phyloP scores from a whole-genome alignment of 495 filamentous ascomycete species.

The Aspergillus nidulans region DNA sequence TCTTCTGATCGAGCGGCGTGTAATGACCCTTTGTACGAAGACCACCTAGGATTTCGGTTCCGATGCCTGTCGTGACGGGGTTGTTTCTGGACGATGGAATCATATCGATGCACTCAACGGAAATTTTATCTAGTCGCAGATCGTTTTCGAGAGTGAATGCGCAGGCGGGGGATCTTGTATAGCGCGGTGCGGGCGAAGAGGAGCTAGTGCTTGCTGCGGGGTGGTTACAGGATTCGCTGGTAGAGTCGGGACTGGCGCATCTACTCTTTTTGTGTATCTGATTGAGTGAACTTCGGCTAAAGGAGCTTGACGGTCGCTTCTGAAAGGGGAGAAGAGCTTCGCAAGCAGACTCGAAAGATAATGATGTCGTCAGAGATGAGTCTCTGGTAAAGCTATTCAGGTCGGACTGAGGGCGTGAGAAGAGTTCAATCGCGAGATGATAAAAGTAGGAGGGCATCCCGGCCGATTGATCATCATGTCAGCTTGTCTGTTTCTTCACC shows the following conservation, averaged over 20 bases:
- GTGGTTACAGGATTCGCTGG: neutral
- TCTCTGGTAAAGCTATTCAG: constrained; percentile 6
- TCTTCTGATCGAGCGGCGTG: constrained; percentile 66
- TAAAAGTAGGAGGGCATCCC: constrained; percentile 86
- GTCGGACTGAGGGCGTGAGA: constrained; percentile 48
- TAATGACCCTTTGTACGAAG: constrained; percentile 73
- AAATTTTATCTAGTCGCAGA: constrained; percentile 59
- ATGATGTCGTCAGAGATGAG: constrained; percentile 13
- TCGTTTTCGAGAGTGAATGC: constrained; percentile 39
- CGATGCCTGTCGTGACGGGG: constrained; percentile 45
- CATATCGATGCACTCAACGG: constrained; percentile 69
- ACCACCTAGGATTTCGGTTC: constrained; percentile 49
- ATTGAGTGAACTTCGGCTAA: constrained; percentile 14
- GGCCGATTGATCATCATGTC: constrained; percentile 32
- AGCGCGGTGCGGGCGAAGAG: constrained; percentile 1
- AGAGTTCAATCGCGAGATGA: constrained; percentile 81
- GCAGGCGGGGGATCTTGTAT: constrained; percentile 17
- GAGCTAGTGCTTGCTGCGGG: constrained; percentile 1
- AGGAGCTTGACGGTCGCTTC: constrained; percentile 21
- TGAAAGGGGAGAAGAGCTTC: constrained; percentile 43
- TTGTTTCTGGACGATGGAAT: constrained; percentile 29
- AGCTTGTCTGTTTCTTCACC: constrained; percentile 2
- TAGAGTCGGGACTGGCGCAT: constrained; percentile 1
- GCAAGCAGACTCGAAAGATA: constrained; percentile 36
- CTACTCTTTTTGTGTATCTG: constrained; percentile 8